A percentile compares a stretch with the other conserved stretches of the same genome.
Evolutionary conservation across 1,284 basidiomycete genomes (phyloP).

Genomic region (Cutaneotrichosporon dermatis): DNA sequence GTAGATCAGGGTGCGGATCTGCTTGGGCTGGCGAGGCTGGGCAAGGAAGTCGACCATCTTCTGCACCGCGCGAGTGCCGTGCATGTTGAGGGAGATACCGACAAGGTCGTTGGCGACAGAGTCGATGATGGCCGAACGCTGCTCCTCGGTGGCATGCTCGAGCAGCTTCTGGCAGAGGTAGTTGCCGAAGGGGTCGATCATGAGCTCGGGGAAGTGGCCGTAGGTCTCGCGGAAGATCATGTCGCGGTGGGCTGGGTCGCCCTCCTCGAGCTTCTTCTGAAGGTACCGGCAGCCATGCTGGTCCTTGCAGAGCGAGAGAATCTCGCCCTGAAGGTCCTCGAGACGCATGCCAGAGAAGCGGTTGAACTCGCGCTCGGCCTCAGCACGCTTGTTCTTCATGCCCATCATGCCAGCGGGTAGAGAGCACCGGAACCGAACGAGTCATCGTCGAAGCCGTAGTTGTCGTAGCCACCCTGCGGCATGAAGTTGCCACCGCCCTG

Average conservation of each 20-base stretch:
- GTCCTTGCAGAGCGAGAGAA: slow-evolving; percentile 91
- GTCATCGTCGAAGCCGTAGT: slow-evolving; percentile 63
- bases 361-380: slow-evolving; percentile 90
- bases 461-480: slow-evolving; percentile 54
- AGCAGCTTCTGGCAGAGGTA: slow-evolving; percentile 98
- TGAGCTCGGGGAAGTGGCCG: slow-evolving; percentile 94
- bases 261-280: slow-evolving; percentile 98
- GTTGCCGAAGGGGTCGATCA: slow-evolving; percentile 99
- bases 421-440: slow-evolving; percentile 68
- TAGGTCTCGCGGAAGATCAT: slow-evolving; percentile 99
- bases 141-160: slow-evolving; percentile 96
- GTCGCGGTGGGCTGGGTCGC: slow-evolving; percentile 86
- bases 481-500: slow-evolving; percentile 39
- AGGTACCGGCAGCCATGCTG: slow-evolving; percentile 98
- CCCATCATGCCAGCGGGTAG: slow-evolving; percentile 74
- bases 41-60: slow-evolving; percentile 99
- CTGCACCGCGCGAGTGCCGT: slow-evolving; percentile 97
- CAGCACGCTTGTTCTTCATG: slow-evolving; percentile 86
- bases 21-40: slow-evolving; percentile 75
- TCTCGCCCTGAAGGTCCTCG: slow-evolving; percentile 93
- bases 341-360: slow-evolving; percentile 89
- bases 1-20: slow-evolving; percentile 96
- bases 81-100: slow-evolving; percentile 99
- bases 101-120: slow-evolving; percentile 96
- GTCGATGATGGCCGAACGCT: slow-evolving; percentile 94